These are phyloP conservation scores for Urochloa ruziziensis DNA, from an alignment of 176 grass and related monocot genomes.

Conservation along the genomic window DNA sequence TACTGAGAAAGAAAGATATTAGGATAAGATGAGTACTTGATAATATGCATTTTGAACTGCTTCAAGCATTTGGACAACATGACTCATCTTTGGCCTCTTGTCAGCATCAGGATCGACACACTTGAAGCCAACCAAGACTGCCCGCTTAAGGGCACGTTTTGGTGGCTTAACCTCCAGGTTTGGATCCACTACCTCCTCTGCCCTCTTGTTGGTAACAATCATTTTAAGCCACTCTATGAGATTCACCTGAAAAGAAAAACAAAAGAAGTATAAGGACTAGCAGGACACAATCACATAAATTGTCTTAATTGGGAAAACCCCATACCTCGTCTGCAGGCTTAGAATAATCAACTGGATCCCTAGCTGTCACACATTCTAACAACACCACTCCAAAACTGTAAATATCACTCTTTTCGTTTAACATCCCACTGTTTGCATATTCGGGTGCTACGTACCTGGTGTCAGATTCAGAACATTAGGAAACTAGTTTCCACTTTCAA, in stretches of 20 bases:
- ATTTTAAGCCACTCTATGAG: conserved; percentile 96
- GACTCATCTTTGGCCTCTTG: conserved; percentile 97
- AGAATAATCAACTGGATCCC: conserved; percentile 88
- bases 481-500: not conserved
- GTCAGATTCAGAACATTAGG: conserved; percentile 40
- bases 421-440: conserved; percentile 87
- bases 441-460: conserved; percentile 96
- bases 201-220: conserved; percentile 74
- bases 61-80: conserved; percentile 93
- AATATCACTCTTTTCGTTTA: conserved; percentile 97
- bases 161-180: conserved; percentile 65
- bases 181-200: conserved; percentile 84
- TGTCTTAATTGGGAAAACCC: not conserved
- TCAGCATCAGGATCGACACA: conserved; percentile 90
- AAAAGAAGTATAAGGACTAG: conserved; percentile 11
- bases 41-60: conserved; percentile 60
- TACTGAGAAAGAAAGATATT: not conserved
- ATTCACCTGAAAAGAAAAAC: conserved; percentile 57
- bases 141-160: conserved; percentile 76
- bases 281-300: not conserved
- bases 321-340: conserved; percentile 76
- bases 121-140: conserved; percentile 82
- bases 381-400: conserved; percentile 98
- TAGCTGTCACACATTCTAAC: conserved; percentile 79
- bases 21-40: conserved; percentile 46